phyloP scores from a whole-genome alignment of 2,329 filamentous ascomycete species.

The Penicillium sp. region DNA sequence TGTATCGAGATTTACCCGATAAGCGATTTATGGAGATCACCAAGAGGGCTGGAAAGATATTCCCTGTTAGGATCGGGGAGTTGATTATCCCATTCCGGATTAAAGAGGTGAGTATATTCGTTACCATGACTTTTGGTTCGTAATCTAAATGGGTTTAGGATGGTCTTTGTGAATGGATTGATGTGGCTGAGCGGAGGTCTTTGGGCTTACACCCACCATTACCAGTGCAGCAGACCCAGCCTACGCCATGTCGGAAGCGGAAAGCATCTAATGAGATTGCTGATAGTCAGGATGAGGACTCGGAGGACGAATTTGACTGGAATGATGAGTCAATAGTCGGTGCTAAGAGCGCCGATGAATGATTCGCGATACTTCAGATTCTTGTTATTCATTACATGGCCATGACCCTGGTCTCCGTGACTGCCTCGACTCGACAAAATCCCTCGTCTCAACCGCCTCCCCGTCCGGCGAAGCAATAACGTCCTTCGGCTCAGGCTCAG shows the following conservation, averaged over 20 bases:
- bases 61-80: conserved; percentile 26
- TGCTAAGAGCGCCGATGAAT: neutral
- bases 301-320: conserved; percentile 33
- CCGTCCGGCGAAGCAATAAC: conserved; percentile 5
- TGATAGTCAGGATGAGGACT: conserved; percentile 47
- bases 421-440: conserved; percentile 8
- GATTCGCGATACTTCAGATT: neutral
- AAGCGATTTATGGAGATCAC: conserved; percentile 62
- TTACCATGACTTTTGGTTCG: conserved; percentile 3
- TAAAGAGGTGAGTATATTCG: conserved; percentile 27
- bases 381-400: neutral
- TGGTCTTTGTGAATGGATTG: conserved; percentile 9
- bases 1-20: conserved; percentile 74
- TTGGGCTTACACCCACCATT: neutral
- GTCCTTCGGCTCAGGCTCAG: conserved; percentile 8
- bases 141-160: conserved; percentile 7
- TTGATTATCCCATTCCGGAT: conserved; percentile 44
- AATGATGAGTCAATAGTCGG: conserved; percentile 8
- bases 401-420: neutral
- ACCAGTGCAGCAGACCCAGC: neutral
- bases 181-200: neutral
- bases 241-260: conserved; percentile 36
- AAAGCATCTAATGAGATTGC: conserved; percentile 44
- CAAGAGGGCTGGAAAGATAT: conserved; percentile 59
- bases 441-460: conserved; percentile 10